A percentile compares a stretch with the other conserved stretches of the same genome.
Evolutionary conservation across 2,329 filamentous ascomycete genomes (phyloP).

Genomic region (Cladosporium sp.): DNA sequence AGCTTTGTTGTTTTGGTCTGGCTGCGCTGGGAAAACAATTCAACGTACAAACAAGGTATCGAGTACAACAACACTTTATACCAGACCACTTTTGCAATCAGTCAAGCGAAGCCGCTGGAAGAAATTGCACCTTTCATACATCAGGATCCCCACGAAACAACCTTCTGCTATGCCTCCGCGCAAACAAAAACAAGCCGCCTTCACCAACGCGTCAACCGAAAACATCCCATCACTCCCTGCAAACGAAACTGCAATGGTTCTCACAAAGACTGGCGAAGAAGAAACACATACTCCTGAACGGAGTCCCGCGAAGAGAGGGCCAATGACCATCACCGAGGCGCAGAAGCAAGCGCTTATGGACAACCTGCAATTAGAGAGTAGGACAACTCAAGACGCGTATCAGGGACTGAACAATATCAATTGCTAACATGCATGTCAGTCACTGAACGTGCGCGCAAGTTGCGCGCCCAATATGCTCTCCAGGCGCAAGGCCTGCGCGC

Average conservation of each 20-base stretch:
- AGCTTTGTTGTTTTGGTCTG: not conserved
- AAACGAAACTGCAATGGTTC: not conserved
- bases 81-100: too few relatives aligned
- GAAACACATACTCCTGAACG: conserved; percentile 20
- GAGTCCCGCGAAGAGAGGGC: conserved; percentile 1
- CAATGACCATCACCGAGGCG: conserved; percentile 34
- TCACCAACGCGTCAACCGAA: conserved; percentile 13
- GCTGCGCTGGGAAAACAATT: not conserved
- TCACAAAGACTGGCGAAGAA: conserved; percentile 14
- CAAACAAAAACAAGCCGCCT: conserved; percentile 9
- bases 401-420: not conserved
- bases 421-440: conserved; percentile 52
- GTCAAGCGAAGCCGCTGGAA: too few relatives aligned
- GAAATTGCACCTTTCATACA: too few relatives aligned
- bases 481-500: conserved; percentile 82
- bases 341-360: conserved; percentile 88
- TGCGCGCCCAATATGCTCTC: conserved; percentile 83
- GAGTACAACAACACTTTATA: too few relatives aligned
- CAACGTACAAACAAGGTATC: too few relatives aligned
- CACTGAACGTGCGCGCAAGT: conserved; percentile 78
- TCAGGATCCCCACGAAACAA: too few relatives aligned
- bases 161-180: conserved; percentile 4
- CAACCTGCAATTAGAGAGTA: conserved; percentile 85
- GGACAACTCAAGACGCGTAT: conserved; percentile 17
- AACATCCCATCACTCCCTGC: conserved; percentile 13